Evolutionary conservation across 2,329 filamentous ascomycete species (phyloP).

Genomic region (Xylariales sp.): DNA sequence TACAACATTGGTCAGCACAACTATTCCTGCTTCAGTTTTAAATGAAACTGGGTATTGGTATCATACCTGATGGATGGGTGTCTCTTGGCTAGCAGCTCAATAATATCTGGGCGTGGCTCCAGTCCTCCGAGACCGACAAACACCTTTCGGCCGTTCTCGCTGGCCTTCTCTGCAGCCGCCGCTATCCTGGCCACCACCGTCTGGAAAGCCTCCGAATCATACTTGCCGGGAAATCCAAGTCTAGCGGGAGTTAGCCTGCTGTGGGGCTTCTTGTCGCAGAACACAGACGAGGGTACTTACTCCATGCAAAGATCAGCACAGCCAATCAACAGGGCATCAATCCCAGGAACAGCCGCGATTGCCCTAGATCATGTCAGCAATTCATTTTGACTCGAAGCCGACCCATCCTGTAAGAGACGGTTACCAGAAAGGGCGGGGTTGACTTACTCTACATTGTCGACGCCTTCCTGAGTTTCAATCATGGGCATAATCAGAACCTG

Average conservation of each 20-base stretch:
- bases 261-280: too few relatives aligned
- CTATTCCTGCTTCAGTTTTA: too few relatives aligned
- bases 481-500: slow-evolving; percentile 10
- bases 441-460: slow-evolving; percentile 10
- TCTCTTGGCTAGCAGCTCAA: slow-evolving; percentile 6
- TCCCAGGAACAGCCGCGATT: slow-evolving; percentile 8
- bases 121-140: slow-evolving; percentile 9
- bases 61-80: slow-evolving; percentile 8
- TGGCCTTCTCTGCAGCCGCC: slow-evolving; percentile 5
- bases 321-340: slow-evolving; percentile 8
- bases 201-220: slow-evolving; percentile 7
- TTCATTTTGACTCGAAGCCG: neutral
- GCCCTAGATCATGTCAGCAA: neutral
- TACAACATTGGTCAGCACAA: neutral
- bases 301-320: slow-evolving; percentile 10
- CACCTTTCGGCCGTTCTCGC: slow-evolving; percentile 4
- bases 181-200: slow-evolving; percentile 5
- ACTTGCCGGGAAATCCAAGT: slow-evolving; percentile 8
- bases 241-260: too few relatives aligned
- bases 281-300: slow-evolving; percentile 3
- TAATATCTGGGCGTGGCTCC: slow-evolving; percentile 8
- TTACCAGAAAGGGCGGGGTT: neutral
- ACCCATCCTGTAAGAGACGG: neutral
- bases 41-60: neutral
- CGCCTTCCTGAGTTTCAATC: slow-evolving; percentile 9